Conservation (phyloP, 176 grass and related monocot genomes). For the Rhipidocladum racemiflorum region DNA sequence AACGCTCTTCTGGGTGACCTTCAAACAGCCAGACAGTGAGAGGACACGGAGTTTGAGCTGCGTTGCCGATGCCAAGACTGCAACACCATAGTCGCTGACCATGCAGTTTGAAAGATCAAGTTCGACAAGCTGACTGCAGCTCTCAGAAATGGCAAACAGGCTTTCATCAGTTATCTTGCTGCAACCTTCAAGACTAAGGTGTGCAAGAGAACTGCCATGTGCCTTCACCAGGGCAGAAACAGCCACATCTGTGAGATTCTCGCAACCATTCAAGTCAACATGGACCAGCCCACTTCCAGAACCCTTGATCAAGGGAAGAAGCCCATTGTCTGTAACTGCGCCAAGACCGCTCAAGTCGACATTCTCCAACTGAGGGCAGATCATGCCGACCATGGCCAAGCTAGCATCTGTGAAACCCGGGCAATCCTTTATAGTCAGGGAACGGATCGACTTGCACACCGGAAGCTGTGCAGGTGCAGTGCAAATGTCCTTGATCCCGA, state of each 20-base stretch:
- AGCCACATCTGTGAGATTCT: conserved; percentile 65
- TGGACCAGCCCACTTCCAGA: conserved; percentile 56
- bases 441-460: conserved; percentile 58
- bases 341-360: conserved; percentile 68
- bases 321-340: conserved; percentile 61
- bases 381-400: conserved; percentile 69
- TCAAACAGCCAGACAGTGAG: conserved; percentile 70
- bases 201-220: conserved; percentile 64
- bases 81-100: conserved; percentile 77
- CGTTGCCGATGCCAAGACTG: conserved; percentile 61
- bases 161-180: conserved; percentile 81
- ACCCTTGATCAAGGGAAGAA: conserved; percentile 73
- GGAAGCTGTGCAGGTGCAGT: conserved; percentile 62
- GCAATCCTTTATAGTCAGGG: conserved; percentile 72
- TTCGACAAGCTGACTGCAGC: conserved; percentile 62
- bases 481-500: conserved; percentile 74
- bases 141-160: conserved; percentile 63
- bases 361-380: conserved; percentile 83
- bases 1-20: conserved; percentile 77
- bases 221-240: conserved; percentile 60
- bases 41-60: conserved; percentile 69
- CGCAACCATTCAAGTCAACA: conserved; percentile 75
- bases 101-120: conserved; percentile 86
- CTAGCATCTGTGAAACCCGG: conserved; percentile 77
- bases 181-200: conserved; percentile 84